Evolutionary conservation across 208 protist species (phyloP).

Genomic region (Trichomonas tenax): DNA sequence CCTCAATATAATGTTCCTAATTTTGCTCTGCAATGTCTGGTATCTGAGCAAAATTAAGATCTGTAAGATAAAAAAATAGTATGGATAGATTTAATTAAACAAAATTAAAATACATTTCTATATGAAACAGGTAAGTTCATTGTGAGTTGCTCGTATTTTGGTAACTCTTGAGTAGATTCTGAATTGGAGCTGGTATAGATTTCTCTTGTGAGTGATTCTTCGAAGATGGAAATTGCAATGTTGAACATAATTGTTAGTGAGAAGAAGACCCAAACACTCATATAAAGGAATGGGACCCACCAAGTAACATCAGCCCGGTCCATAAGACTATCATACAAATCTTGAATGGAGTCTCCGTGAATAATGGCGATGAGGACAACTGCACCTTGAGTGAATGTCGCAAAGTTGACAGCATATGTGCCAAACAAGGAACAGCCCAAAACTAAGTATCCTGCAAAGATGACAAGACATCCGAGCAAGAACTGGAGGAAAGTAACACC

Average conservation of each 20-base stretch:
- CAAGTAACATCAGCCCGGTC: background rate
- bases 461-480: background rate
- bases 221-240: constrained; percentile 14
- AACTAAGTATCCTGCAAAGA: background rate
- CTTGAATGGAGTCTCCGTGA: background rate
- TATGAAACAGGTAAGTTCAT: background rate
- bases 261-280: background rate
- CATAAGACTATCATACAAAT: background rate
- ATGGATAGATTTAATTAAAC: too few species aligned
- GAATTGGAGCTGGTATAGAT: background rate
- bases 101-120: background rate
- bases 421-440: background rate
- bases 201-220: background rate
- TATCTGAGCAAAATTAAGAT: too few species aligned
- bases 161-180: background rate
- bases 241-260: constrained; percentile 18
- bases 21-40: too few species aligned
- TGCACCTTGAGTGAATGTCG: background rate
- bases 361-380: background rate
- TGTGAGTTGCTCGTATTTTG: background rate
- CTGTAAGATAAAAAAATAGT: too few species aligned
- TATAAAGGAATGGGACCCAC: background rate
- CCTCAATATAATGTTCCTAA: too few species aligned
- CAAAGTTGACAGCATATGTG: background rate
- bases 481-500: background rate